A percentile compares a stretch with the other conserved stretches of the same genome.
These are phyloP conservation scores for Carex kokanica DNA, from an alignment of 176 grass and related monocot species.

Conservation along the genomic window DNA sequence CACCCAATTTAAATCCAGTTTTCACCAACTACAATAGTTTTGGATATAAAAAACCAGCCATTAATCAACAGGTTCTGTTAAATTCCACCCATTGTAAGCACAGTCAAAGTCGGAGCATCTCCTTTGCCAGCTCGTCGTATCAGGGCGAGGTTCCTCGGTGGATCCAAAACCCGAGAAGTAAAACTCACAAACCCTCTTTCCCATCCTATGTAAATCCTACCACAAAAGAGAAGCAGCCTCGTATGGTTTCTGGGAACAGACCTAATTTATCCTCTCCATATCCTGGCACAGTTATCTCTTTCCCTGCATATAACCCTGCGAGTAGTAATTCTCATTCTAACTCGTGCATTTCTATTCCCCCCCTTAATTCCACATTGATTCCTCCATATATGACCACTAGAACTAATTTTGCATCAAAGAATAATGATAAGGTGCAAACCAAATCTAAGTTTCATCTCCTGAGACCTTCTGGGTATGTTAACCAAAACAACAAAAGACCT, in stretches of 20 bases:
- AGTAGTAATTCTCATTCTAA: not conserved
- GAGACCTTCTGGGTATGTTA: slow-evolving; percentile 26
- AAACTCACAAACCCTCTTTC: slow-evolving; percentile 27
- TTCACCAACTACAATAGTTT: not conserved
- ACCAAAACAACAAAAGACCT: slow-evolving; percentile 26
- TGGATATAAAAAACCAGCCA: not conserved
- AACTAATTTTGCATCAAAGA: not conserved
- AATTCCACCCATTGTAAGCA: slow-evolving; percentile 21
- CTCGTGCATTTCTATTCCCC: not conserved
- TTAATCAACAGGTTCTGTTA: slow-evolving; percentile 13
- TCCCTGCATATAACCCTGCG: slow-evolving; percentile 4
- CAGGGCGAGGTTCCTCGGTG: slow-evolving; percentile 1
- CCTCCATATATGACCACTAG: slow-evolving; percentile 1
- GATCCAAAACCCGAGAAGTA: slow-evolving; percentile 29
- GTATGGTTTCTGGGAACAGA: slow-evolving; percentile 3
- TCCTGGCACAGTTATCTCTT: slow-evolving; percentile 5
- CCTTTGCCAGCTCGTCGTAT: slow-evolving; percentile 19
- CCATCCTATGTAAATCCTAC: slow-evolving; percentile 18
- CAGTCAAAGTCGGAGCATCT: slow-evolving; percentile 18
- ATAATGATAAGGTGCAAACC: not conserved
- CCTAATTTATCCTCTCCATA: slow-evolving; percentile 6
- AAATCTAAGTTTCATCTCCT: not conserved
- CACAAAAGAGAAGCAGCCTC: not conserved
- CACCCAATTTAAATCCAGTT: slow-evolving; percentile 2
- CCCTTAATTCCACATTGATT: not conserved